Percentiles rank a stretch among this genome's conserved stretches.
phyloP scores from a whole-genome alignment of 106 monocot genomes.

The Dendrobium officinale region DNA sequence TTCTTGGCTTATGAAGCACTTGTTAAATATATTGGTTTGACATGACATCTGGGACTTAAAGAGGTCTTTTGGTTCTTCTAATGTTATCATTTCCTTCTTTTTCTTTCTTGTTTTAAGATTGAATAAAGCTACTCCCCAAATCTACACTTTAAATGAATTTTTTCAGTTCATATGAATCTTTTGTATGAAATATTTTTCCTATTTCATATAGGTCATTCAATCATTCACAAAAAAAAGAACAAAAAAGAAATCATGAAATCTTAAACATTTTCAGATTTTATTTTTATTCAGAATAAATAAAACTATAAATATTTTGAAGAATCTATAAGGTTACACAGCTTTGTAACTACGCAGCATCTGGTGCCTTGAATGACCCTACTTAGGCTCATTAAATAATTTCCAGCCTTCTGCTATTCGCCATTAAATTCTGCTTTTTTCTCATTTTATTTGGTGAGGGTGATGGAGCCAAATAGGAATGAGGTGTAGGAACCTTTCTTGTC shows the following conservation, averaged over 20 bases:
- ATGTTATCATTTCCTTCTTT: background rate
- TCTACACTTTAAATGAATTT: background rate
- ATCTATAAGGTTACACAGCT: constrained; percentile 21
- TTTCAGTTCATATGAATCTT: background rate
- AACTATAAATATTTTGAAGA: constrained; percentile 8
- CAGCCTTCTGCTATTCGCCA: background rate
- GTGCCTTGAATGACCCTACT: constrained; percentile 17
- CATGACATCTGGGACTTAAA: background rate
- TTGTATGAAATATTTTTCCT: background rate
- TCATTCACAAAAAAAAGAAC: background rate
- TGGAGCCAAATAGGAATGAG: constrained; percentile 4
- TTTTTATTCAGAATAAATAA: background rate
- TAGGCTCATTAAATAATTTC: background rate
- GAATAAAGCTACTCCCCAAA: background rate
- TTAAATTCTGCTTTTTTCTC: background rate
- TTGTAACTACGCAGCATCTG: constrained; percentile 51
- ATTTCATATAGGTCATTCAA: background rate
- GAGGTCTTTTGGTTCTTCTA: background rate
- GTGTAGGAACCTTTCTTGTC: background rate
- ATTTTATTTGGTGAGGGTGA: constrained; percentile 14
- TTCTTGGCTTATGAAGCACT: background rate
- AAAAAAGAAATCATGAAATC: background rate
- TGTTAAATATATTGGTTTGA: background rate
- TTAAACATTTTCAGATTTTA: background rate
- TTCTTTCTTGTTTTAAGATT: background rate